A percentile compares a stretch with the other conserved stretches of the same genome.
Conservation (phyloP, 176 grass and related monocot species). For the Cenchrus purpureus region DNA sequence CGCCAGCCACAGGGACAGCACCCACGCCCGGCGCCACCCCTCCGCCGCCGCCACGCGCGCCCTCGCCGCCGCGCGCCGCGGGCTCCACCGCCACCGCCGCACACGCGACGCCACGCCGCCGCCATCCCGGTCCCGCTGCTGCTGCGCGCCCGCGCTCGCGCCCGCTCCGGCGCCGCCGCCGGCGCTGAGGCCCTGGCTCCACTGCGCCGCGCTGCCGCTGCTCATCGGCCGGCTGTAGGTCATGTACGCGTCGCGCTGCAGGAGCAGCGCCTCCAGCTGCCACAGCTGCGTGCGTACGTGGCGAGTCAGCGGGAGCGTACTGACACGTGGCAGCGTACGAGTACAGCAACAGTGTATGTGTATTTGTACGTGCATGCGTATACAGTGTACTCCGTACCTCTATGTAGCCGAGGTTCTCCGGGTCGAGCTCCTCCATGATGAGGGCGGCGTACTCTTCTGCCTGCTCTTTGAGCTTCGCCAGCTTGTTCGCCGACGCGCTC, state of each 20-base stretch:
- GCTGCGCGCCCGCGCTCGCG: not conserved
- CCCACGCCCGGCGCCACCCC: constrained; percentile 66
- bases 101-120: too few relatives aligned
- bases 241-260: constrained; percentile 85
- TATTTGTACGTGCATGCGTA: not conserved
- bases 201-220: constrained; percentile 68
- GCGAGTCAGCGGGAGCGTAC: not conserved
- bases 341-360: not conserved
- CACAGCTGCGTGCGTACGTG: constrained; percentile 61
- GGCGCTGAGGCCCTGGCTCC: constrained; percentile 73
- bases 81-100: not conserved
- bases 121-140: not conserved
- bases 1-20: constrained; percentile 54
- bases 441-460: constrained; percentile 78
- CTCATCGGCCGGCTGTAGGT: constrained; percentile 81
- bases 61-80: constrained; percentile 18
- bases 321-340: not conserved
- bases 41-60: constrained; percentile 60
- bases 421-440: constrained; percentile 92
- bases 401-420: constrained; percentile 81
- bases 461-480: constrained; percentile 75
- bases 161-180: constrained; percentile 30
- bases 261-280: constrained; percentile 82
- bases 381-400: constrained; percentile 41
- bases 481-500: constrained; percentile 85